Evolutionary conservation across 306 rosid genomes (phyloP).

Genomic region (Urtica urens): DNA sequence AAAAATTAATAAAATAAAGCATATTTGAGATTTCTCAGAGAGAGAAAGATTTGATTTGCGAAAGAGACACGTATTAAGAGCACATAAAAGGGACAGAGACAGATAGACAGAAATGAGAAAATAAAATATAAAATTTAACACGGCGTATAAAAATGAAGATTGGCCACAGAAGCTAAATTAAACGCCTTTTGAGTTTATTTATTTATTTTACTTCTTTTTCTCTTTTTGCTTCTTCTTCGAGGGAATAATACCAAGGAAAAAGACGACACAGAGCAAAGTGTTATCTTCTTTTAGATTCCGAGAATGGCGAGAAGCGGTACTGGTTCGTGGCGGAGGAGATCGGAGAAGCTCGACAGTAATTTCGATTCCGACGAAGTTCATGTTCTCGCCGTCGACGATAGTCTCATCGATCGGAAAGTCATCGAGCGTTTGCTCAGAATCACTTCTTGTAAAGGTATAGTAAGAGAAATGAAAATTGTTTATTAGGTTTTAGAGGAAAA

Average conservation of each 20-base stretch:
- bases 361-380: slow-evolving; percentile 51
- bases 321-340: slow-evolving; percentile 32
- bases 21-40: slow-evolving; percentile 36
- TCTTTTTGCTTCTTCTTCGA: slow-evolving; percentile 3
- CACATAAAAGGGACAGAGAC: slow-evolving; percentile 3
- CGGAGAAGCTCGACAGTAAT: slow-evolving; percentile 26
- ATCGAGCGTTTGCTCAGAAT: slow-evolving; percentile 74
- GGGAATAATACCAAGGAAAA: no score
- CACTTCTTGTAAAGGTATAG: slow-evolving; percentile 64
- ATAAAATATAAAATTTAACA: neutral
- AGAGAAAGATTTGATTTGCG: slow-evolving; percentile 73
- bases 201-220: neutral
- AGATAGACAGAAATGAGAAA: slow-evolving; percentile 15
- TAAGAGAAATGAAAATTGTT: no score
- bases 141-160: slow-evolving; percentile 32
- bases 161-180: slow-evolving; percentile 13
- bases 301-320: slow-evolving; percentile 46
- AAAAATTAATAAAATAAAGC: slow-evolving; percentile 3
- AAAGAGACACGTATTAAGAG: slow-evolving; percentile 24
- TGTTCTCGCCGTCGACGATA: slow-evolving; percentile 94
- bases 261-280: no score
- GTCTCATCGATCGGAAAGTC: slow-evolving; percentile 78
- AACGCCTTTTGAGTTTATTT: slow-evolving; percentile 4
- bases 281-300: neutral
- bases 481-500: no score